phyloP scores from a whole-genome alignment of 1,139 yeast species.

The Scheffersomyces segobiensis region DNA sequence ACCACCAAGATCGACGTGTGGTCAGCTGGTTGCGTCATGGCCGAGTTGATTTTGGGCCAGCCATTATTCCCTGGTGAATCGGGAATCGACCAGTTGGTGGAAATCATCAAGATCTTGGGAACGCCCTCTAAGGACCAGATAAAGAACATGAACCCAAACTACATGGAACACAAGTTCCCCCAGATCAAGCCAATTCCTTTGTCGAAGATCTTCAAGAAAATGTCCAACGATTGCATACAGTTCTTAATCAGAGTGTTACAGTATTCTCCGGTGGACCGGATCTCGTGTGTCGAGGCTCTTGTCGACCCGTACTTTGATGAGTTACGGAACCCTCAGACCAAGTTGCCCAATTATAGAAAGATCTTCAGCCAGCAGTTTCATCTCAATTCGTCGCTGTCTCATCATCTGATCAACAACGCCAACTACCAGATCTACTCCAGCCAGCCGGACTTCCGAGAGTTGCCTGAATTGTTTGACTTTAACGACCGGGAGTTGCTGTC shows the following conservation, averaged over 20 bases:
- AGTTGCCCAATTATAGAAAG: conserved; percentile 55
- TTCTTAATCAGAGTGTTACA: conserved; percentile 62
- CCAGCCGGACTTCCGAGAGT: conserved; percentile 43
- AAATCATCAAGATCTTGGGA: conserved; percentile 91
- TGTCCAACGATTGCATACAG: conserved; percentile 60
- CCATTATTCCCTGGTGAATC: conserved; percentile 98
- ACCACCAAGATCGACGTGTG: conserved; percentile 97
- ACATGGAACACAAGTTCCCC: conserved; percentile 96
- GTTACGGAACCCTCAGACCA: conserved; percentile 55
- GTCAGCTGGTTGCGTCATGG: conserved; percentile 99
- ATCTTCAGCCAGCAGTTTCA: conserved; percentile 43
- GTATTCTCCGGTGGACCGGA: conserved; percentile 73
- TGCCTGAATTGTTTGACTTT: conserved; percentile 52
- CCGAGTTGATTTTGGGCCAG: conserved; percentile 90
- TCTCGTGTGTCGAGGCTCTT: conserved; percentile 69
- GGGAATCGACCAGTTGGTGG: conserved; percentile 96
- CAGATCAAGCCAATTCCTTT: conserved; percentile 93
- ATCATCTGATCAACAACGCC: conserved; percentile 25
- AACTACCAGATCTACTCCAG: conserved; percentile 38
- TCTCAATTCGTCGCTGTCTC: conserved; percentile 16
- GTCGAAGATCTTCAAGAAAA: conserved; percentile 74
- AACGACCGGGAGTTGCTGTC: conserved; percentile 50
- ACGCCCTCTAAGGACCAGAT: conserved; percentile 95
- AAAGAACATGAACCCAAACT: conserved; percentile 93
- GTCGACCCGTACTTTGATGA: conserved; percentile 77